These are phyloP conservation scores for Penicillium salamii DNA, from an alignment of 495 filamentous ascomycete species.

Conservation along the genomic window DNA sequence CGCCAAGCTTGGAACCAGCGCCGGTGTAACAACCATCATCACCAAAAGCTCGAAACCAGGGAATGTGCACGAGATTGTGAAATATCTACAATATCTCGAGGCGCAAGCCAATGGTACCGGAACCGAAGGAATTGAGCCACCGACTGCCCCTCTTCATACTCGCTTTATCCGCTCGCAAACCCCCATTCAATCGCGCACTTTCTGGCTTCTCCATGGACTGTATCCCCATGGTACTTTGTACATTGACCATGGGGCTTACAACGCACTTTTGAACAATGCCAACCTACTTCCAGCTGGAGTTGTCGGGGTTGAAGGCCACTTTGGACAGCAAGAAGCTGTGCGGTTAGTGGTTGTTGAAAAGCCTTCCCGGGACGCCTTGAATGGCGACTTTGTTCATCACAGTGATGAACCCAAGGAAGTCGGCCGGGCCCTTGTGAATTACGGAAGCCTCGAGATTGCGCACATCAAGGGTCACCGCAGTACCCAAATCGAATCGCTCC, in stretches of 20 bases:
- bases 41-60: constrained; percentile 86
- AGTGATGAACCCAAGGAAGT: constrained; percentile 65
- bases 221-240: constrained; percentile 86
- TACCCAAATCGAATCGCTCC: constrained; percentile 66
- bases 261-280: constrained; percentile 74
- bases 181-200: constrained; percentile 87
- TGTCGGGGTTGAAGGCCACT: constrained; percentile 81
- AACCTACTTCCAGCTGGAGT: constrained; percentile 90
- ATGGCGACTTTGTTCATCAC: constrained; percentile 44
- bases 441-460: constrained; percentile 76
- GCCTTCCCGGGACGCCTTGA: constrained; percentile 35
- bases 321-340: constrained; percentile 90
- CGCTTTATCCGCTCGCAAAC: constrained; percentile 85
- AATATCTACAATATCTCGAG: constrained; percentile 65
- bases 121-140: constrained; percentile 13
- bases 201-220: constrained; percentile 97
- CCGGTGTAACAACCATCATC: constrained; percentile 93
- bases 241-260: constrained; percentile 84
- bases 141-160: constrained; percentile 70
- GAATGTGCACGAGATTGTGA: constrained; percentile 87
- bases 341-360: constrained; percentile 72
- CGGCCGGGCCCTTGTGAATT: constrained; percentile 90
- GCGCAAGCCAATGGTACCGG: constrained; percentile 13
- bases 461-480: constrained; percentile 84
- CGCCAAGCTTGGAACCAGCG: constrained; percentile 87